Base-by-base conservation (phyloP, 1,284 basidiomycete genomes). In the Grifola frondosa region DNA sequence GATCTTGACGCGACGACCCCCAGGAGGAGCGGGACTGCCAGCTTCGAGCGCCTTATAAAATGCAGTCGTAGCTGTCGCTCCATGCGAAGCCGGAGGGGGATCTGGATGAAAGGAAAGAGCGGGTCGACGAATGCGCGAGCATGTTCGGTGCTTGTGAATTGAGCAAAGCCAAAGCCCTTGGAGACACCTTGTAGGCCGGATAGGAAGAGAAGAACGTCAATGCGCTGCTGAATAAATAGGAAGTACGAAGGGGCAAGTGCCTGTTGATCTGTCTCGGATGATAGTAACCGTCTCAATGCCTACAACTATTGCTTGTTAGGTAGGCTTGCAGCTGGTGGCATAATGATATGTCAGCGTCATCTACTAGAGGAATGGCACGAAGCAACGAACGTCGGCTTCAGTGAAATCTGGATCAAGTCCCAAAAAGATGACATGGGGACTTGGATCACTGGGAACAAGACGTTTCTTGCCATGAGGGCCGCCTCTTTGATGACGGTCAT, bases 141-240 rank as follows among this genome's bases (percentile, higher is more conserved):
- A 50, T 91, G 86, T 56, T 91, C 88, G 34, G 87, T 74, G 46
- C 75, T 84, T 24, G 84, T 69, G 64, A 97, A 97, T 66, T 91
- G 87, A 56, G 91, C 93, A 66, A 97, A 97, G 39, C 92, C 94
- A 63, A 95, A 96, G 58, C 89, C 86, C 70, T 94, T 94, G 42
- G 91, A 93, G 50, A 77, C 67, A 78, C 92, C 90, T 86, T 86
- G 69, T 77, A 78, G 56, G 66, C 71, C 69, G 43, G 50, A 69
- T 71, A 67, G 54, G 55, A 63, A 73, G 55, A 60, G 72, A 74
- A 69, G 59, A 59, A 78, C 66, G 81, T 88, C 71, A 87, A 87
- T 83, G 81, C 70, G 73, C 54, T 73, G 65, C 75, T 69, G 74
- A 70, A 72, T 66, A 66, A 54, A 71, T 50, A 62, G 69, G 70